phyloP scores from a whole-genome alignment of 2,329 filamentous ascomycete species.

The Fusarium begoniae region DNA sequence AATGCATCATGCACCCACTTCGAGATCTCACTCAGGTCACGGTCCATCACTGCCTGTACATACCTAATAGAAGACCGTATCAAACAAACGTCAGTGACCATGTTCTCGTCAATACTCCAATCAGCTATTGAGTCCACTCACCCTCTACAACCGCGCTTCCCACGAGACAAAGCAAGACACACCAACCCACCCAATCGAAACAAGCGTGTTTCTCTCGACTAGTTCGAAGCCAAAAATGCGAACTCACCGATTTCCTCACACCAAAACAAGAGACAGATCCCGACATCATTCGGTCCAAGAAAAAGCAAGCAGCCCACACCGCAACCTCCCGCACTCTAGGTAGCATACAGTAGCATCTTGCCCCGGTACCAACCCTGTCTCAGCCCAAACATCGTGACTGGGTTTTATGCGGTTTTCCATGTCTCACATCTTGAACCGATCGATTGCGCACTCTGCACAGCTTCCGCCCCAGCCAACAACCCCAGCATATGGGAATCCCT shows the following conservation, averaged over 20 bases:
- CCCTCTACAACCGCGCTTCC: slow-evolving; percentile 23
- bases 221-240: slow-evolving; percentile 34
- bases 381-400: slow-evolving; percentile 32
- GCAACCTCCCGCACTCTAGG: slow-evolving; percentile 23
- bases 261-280: slow-evolving; percentile 15
- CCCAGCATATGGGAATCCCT: slow-evolving; percentile 21
- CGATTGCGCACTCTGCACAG: slow-evolving; percentile 39
- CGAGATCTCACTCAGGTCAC: slow-evolving; percentile 1
- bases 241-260: slow-evolving; percentile 20
- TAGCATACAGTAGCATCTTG: slow-evolving; percentile 1
- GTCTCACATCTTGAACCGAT: slow-evolving; percentile 38
- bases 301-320: slow-evolving; percentile 35
- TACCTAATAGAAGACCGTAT: background rate
- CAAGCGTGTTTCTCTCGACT: slow-evolving; percentile 32
- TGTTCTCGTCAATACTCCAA: slow-evolving; percentile 7
- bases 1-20: background rate
- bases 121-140: slow-evolving; percentile 26
- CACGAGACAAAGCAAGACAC: slow-evolving; percentile 34
- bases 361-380: slow-evolving; percentile 26
- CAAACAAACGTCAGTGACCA: background rate
- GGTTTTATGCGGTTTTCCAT: slow-evolving; percentile 37
- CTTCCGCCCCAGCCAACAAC: slow-evolving; percentile 6
- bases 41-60: background rate
- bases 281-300: slow-evolving; percentile 34
- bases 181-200: slow-evolving; percentile 29